Percentiles rank a stretch among this genome's conserved stretches.
These are phyloP conservation scores for Dispira parvispora DNA, from an alignment of 192 early-diverging fungal genomes.

Conservation along the genomic window DNA sequence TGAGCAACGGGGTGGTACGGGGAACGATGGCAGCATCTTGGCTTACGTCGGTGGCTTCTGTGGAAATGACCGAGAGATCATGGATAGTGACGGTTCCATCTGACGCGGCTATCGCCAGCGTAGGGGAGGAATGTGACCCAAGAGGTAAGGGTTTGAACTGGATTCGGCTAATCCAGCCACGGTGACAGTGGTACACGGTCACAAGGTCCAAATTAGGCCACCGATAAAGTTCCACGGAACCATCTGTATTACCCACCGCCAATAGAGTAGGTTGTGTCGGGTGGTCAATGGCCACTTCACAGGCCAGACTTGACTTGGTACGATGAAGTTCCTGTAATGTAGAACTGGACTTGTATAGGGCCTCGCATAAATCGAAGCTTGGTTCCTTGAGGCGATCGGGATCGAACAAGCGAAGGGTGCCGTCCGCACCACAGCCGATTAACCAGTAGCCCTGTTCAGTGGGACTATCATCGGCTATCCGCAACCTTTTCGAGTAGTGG, in stretches of 20 bases:
- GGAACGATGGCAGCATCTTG: background rate
- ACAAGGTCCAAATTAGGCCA: background rate
- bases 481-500: background rate
- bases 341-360: background rate
- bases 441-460: background rate
- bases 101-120: background rate
- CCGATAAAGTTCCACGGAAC: slow-evolving; percentile 7
- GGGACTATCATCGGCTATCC: background rate
- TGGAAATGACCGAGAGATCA: background rate
- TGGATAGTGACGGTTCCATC: background rate
- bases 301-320: background rate
- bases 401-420: background rate
- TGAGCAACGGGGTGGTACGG: background rate
- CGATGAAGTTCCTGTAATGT: background rate
- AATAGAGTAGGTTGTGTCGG: background rate
- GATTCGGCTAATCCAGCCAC: slow-evolving; percentile 2
- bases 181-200: background rate
- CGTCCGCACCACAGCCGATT: background rate
- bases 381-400: background rate
- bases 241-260: slow-evolving; percentile 3
- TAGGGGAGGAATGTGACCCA: no score
- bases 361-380: background rate
- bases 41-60: background rate
- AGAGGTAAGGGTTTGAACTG: background rate
- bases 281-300: slow-evolving; percentile 1